A percentile compares a stretch with the other conserved stretches of the same genome.
Evolutionary conservation across 2,329 filamentous ascomycete genomes (phyloP).

Genomic region (Talaromyces sp.): DNA sequence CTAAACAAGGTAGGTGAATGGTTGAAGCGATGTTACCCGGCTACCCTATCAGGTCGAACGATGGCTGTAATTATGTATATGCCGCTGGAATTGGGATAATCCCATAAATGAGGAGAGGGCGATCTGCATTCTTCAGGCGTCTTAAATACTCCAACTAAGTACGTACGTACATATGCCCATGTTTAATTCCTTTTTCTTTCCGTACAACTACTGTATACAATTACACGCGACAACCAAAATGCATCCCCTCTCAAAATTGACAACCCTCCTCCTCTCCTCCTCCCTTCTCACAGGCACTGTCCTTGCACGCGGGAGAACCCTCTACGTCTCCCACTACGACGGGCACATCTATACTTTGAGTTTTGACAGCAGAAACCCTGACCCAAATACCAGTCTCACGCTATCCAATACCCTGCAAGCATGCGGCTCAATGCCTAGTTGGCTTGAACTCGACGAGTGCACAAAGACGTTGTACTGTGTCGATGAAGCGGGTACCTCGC

Average conservation of each 20-base stretch:
- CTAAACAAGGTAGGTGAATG: not conserved
- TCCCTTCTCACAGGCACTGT: not conserved
- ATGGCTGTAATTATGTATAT: not conserved
- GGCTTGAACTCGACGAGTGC: conserved; percentile 34
- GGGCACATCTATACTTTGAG: conserved; percentile 38
- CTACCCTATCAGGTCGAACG: not conserved
- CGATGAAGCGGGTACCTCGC: conserved; percentile 33
- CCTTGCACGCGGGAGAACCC: conserved; percentile 19
- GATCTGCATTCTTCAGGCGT: not conserved
- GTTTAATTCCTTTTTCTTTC: not conserved
- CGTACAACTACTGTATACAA: not conserved
- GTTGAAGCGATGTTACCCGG: not conserved
- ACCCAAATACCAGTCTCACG: conserved; percentile 22
- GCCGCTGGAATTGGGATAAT: not conserved
- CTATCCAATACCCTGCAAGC: conserved; percentile 29
- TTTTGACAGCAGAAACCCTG: conserved; percentile 10
- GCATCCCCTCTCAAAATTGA: too few relatives aligned
- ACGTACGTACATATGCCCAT: not conserved
- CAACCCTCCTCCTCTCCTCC: not conserved
- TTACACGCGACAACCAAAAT: not conserved
- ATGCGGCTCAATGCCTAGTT: conserved; percentile 39
- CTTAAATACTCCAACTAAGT: not conserved
- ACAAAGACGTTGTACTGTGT: conserved; percentile 36
- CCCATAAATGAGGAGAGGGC: not conserved
- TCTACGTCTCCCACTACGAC: conserved; percentile 43